A percentile compares a stretch with the other conserved stretches of the same genome.
These are phyloP conservation scores for Davidsoniella virescens DNA, from an alignment of 2,329 filamentous ascomycete species.

Conservation along the genomic window DNA sequence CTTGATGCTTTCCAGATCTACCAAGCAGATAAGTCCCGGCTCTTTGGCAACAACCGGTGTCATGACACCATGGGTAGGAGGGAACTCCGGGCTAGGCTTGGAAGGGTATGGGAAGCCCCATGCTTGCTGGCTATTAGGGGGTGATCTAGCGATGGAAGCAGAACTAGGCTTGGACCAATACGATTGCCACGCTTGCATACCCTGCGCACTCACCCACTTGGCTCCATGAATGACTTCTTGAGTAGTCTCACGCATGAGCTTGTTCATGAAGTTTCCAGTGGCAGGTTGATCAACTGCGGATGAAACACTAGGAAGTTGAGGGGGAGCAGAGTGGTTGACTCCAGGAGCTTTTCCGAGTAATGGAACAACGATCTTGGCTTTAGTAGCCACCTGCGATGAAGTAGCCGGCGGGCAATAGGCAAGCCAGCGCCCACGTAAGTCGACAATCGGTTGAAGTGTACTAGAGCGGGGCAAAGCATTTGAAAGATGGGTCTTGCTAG, in stretches of 20 bases:
- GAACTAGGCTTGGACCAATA: conserved; percentile 50
- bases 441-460: conserved; percentile 47
- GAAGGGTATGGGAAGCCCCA: conserved; percentile 29
- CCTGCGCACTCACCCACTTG: conserved; percentile 62
- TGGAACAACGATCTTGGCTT: conserved; percentile 46
- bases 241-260: conserved; percentile 62
- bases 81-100: conserved; percentile 35
- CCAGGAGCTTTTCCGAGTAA: conserved; percentile 39
- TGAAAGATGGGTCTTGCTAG: conserved; percentile 24
- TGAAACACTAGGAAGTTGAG: conserved; percentile 49
- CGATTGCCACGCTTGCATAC: conserved; percentile 60
- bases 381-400: conserved; percentile 52
- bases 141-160: conserved; percentile 28
- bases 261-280: conserved; percentile 55
- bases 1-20: conserved; percentile 49
- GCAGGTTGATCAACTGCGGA: conserved; percentile 58
- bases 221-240: conserved; percentile 62
- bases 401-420: conserved; percentile 60
- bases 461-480: conserved; percentile 24
- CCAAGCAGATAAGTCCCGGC: conserved; percentile 56
- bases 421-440: conserved; percentile 58
- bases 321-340: conserved; percentile 45
- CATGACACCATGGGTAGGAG: conserved; percentile 54
- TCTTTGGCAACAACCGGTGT: conserved; percentile 45
- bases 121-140: conserved; percentile 20